Evolutionary conservation across 1,139 yeast genomes (phyloP).

Genomic region (Petasospora rhodanensis): DNA sequence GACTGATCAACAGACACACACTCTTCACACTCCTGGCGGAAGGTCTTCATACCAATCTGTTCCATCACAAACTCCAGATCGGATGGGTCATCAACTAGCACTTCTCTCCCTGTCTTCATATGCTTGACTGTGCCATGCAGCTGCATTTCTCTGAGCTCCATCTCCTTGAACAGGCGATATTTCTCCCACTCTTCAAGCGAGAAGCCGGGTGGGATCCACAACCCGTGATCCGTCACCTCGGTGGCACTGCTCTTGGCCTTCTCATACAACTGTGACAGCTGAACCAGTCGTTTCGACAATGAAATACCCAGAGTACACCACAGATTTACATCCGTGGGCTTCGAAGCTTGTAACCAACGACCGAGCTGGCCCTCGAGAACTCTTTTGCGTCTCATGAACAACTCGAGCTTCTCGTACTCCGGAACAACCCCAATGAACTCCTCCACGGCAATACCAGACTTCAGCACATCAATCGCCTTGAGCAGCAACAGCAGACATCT

Average conservation of each 20-base stretch:
- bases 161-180: slow-evolving; percentile 7
- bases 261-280: too few species aligned
- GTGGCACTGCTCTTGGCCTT: too few species aligned
- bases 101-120: slow-evolving; percentile 10
- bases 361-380: slow-evolving; percentile 10
- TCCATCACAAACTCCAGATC: slow-evolving; percentile 10
- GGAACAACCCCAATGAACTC: slow-evolving; percentile 7
- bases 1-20: background rate
- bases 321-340: background rate
- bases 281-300: too few species aligned
- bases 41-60: slow-evolving; percentile 11
- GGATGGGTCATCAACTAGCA: background rate
- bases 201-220: slow-evolving; percentile 17
- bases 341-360: slow-evolving; percentile 8
- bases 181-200: slow-evolving; percentile 12
- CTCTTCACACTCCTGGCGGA: background rate
- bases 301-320: slow-evolving; percentile 13
- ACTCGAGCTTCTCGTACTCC: slow-evolving; percentile 4
- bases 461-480: slow-evolving; percentile 11
- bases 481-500: slow-evolving; percentile 13
- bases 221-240: background rate
- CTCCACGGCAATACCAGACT: slow-evolving; percentile 16
- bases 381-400: slow-evolving; percentile 3
- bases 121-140: background rate
- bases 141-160: slow-evolving; percentile 1